These are phyloP conservation scores for Infundibulicybe gibba DNA, from an alignment of 768 basidiomycete genomes.

Conservation along the genomic window DNA sequence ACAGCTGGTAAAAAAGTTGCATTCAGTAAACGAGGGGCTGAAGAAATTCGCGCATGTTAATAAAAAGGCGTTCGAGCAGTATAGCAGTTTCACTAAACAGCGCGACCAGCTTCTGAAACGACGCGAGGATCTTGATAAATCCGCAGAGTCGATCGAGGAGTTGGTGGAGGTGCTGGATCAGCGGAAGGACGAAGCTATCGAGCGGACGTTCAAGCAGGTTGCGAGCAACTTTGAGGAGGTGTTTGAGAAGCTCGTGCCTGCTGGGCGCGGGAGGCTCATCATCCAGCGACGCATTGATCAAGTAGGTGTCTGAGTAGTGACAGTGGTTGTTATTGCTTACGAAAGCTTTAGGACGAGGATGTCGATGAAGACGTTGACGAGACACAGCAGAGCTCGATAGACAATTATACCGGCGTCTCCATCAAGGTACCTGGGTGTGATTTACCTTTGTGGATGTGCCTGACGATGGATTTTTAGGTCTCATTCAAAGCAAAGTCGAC, in stretches of 20 bases:
- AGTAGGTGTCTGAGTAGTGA: slow-evolving; percentile 30
- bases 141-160: slow-evolving; percentile 86
- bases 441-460: not conserved
- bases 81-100: slow-evolving; percentile 96
- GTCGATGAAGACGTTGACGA: slow-evolving; percentile 71
- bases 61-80: slow-evolving; percentile 99
- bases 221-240: slow-evolving; percentile 97
- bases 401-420: slow-evolving; percentile 95
- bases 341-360: slow-evolving; percentile 57
- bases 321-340: not conserved
- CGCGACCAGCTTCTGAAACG: slow-evolving; percentile 86
- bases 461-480: slow-evolving; percentile 47
- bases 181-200: slow-evolving; percentile 97
- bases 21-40: slow-evolving; percentile 85
- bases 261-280: slow-evolving; percentile 85
- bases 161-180: slow-evolving; percentile 93
- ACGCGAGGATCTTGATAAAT: slow-evolving; percentile 88
- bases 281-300: slow-evolving; percentile 92
- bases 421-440: slow-evolving; percentile 64
- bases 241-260: slow-evolving; percentile 94
- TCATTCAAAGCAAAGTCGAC: slow-evolving; percentile 99
- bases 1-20: slow-evolving; percentile 92
- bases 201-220: slow-evolving; percentile 97
- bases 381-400: slow-evolving; percentile 71
- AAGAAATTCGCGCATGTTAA: slow-evolving; percentile 99